phyloP scores from a whole-genome alignment of 139 green algal species.

The Chlorella sp. region DNA sequence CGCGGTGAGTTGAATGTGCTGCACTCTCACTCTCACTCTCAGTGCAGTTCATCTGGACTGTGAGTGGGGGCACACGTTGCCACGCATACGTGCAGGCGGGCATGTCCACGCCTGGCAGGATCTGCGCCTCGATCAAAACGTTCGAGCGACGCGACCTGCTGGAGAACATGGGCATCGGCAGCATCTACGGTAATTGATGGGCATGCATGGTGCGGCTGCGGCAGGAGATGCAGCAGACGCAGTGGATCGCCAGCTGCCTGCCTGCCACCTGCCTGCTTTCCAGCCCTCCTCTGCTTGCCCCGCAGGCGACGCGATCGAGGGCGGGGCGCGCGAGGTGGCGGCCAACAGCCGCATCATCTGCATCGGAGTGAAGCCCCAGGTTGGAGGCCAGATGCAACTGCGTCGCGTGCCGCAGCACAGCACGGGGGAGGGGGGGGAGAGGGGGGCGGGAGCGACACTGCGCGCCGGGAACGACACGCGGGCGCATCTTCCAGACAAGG shows the following conservation, averaged over 20 bases:
- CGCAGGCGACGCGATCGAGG: slow-evolving; percentile 14
- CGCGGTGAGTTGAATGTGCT: not conserved
- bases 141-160: slow-evolving; percentile 31
- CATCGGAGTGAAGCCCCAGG: too few species aligned
- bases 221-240: not conserved
- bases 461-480: not conserved
- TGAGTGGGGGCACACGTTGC: not conserved
- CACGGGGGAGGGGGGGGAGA: not conserved
- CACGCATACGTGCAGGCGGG: slow-evolving; percentile 1
- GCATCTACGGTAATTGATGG: too few species aligned
- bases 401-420: slow-evolving; percentile 14
- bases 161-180: slow-evolving; percentile 30
- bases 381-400: too few species aligned
- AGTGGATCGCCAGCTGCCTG: not conserved
- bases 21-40: not conserved
- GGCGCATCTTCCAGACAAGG: not conserved
- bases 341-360: not conserved
- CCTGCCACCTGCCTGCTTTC: not conserved
- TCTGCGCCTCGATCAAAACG: slow-evolving; percentile 14
- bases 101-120: slow-evolving; percentile 14
- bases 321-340: slow-evolving; percentile 1
- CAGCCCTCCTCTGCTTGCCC: too few species aligned
- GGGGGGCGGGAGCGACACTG: not conserved
- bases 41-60: too few species aligned
- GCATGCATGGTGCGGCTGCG: not conserved